Base-by-base conservation (phyloP, 139 green algal species). In the Haematococcus sp. region DNA sequence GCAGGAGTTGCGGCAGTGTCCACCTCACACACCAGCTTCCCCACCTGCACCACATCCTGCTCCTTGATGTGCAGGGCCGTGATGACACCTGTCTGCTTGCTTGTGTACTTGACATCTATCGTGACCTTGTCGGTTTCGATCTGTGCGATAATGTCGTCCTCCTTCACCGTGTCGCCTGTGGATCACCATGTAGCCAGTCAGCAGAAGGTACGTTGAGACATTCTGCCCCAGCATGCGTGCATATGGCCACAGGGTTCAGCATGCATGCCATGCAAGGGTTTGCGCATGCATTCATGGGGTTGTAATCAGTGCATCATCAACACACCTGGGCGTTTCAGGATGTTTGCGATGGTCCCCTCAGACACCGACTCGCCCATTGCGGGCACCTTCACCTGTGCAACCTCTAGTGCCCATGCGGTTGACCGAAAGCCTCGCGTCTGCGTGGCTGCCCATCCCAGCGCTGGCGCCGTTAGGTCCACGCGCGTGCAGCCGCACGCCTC, bases 41-140 rank as follows among this genome's bases (percentile, higher is more conserved):
- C 93, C 0, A 97, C 93, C 4, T 79, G 73, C 4, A 99, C 95
- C 1, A 87, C 94, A 80, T 99, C 95, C 20, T 80, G 40, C 54
- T 66, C 32, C 30, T 84, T 81, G 3, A 93, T 83, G 25, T 86
- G 73, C 51, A 93, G 79, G 30, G 82, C 68, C 20, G 77, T 88
- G 7, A 93, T 64, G n/a, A 74, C 65, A 9, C 81, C 89, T 23
- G 80, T 66, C 23, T 76, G 66, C 60, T 82, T 86, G 33, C 80
- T 70, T 3, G 83, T 88, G 82, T 93, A 97, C 74, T 91, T 93
- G 49, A 97, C 84, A 69, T 97, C 91, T n/a, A 97, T 94, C 0
- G 88, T 94, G 34, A 97, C 93, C 70, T 97, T 99, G 82, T 99
- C 96, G 0, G 96, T 99, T 71, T 99, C 96, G 51, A 99, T 95